These are phyloP conservation scores for Skeletonema menzelii DNA, from an alignment of 108 stramenopile species.

Conservation along the genomic window DNA sequence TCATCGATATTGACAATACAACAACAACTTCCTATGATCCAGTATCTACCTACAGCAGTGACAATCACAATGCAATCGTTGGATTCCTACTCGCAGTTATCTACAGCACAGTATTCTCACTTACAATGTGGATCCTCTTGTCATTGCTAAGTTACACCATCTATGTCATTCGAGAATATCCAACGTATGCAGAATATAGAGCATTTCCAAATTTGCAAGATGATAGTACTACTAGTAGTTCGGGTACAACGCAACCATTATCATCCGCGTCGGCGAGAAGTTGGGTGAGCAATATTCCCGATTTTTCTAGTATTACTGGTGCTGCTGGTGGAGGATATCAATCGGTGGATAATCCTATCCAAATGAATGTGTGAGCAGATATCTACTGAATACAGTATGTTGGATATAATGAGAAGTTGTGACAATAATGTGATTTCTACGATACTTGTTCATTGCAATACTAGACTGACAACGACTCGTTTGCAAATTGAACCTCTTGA, in stretches of 20 bases:
- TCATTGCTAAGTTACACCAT: slow-evolving; percentile 18
- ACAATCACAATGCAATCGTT: neutral
- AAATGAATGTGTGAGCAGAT: neutral
- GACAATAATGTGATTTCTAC: too few relatives aligned
- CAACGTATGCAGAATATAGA: slow-evolving; percentile 22
- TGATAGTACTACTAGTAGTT: neutral
- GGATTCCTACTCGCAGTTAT: slow-evolving; percentile 4
- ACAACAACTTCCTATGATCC: neutral
- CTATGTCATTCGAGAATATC: slow-evolving; percentile 21
- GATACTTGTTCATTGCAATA: too few relatives aligned
- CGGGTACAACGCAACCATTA: neutral
- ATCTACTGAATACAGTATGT: neutral
- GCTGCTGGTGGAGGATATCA: slow-evolving; percentile 27
- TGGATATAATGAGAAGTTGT: too few relatives aligned
- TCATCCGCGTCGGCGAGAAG: neutral
- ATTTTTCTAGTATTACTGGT: slow-evolving; percentile 1
- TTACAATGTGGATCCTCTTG: slow-evolving; percentile 23
- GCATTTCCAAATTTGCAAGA: slow-evolving; percentile 13
- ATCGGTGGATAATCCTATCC: slow-evolving; percentile 2
- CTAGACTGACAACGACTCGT: too few relatives aligned
- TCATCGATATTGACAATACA: neutral
- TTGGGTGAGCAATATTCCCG: slow-evolving; percentile 14
- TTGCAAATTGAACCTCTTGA: too few relatives aligned
- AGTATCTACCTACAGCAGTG: neutral
- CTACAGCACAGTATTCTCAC: slow-evolving; percentile 21